Conservation (phyloP, 306 rosid genomes). For the Sindora glabra region DNA sequence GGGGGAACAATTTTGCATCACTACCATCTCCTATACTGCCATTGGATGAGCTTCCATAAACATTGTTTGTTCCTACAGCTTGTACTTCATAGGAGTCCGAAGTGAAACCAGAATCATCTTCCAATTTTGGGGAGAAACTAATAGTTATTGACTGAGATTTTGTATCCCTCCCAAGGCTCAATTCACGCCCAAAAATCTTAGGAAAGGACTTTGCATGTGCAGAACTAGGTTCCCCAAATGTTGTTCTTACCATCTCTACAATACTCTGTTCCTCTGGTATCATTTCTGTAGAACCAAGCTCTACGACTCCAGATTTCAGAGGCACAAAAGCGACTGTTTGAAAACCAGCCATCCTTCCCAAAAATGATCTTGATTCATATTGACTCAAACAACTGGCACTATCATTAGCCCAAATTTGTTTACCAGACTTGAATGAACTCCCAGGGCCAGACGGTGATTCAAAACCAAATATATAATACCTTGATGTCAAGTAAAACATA, state of each 20-base stretch:
- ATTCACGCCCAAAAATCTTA: slow-evolving; percentile 73
- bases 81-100: slow-evolving; percentile 61
- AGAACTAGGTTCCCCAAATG: slow-evolving; percentile 47
- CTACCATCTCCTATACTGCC: slow-evolving; percentile 43
- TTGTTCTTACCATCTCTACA: slow-evolving; percentile 37
- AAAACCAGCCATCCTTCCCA: slow-evolving; percentile 60
- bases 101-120: slow-evolving; percentile 59
- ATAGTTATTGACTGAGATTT: slow-evolving; percentile 60
- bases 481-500: slow-evolving; percentile 67
- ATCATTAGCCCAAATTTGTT: slow-evolving; percentile 61
- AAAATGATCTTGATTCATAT: slow-evolving; percentile 47
- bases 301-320: slow-evolving; percentile 64
- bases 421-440: slow-evolving; percentile 48
- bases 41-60: slow-evolving; percentile 54
- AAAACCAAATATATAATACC: slow-evolving; percentile 51
- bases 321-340: slow-evolving; percentile 70
- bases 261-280: slow-evolving; percentile 55
- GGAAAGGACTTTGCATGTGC: slow-evolving; percentile 58
- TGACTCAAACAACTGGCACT: slow-evolving; percentile 40
- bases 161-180: slow-evolving; percentile 65
- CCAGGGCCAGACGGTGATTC: slow-evolving; percentile 52
- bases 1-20: slow-evolving; percentile 62
- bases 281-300: slow-evolving; percentile 56
- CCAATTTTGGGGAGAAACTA: slow-evolving; percentile 73
- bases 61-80: slow-evolving; percentile 37